Evolutionary conservation across 345 rosid genomes (phyloP).

Genomic region (Gossypioides kirkii): DNA sequence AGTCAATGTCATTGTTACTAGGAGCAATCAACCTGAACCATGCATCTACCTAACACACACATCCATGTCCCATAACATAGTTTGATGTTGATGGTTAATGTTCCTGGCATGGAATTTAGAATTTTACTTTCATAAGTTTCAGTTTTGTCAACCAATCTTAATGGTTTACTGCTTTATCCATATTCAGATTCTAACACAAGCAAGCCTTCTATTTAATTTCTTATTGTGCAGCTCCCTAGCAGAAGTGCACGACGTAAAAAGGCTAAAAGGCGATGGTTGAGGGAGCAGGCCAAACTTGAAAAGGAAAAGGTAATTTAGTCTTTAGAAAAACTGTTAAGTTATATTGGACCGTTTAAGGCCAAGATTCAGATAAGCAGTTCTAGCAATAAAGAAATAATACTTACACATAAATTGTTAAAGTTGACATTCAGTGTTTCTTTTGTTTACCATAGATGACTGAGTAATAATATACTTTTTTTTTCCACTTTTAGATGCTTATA

Average conservation of each 20-base stretch:
- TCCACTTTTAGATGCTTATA: background rate
- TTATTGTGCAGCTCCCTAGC: constrained; percentile 51
- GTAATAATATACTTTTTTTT: background rate
- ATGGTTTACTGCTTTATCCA: constrained; percentile 18
- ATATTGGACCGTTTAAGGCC: background rate
- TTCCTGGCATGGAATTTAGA: background rate
- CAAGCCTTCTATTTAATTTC: background rate
- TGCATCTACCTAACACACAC: background rate
- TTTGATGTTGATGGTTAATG: background rate
- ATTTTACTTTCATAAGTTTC: background rate
- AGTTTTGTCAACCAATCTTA: constrained; percentile 14
- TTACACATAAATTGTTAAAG: background rate
- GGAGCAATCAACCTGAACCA: background rate
- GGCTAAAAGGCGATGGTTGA: constrained; percentile 73
- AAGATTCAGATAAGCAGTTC: constrained; percentile 2
- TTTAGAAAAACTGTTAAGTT: background rate
- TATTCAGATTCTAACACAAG: background rate
- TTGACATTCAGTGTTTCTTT: background rate
- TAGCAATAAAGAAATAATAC: background rate
- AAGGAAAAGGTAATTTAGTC: constrained; percentile 46
- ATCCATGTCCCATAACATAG: background rate
- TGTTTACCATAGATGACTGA: background rate
- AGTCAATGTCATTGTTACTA: background rate
- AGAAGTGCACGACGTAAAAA: constrained; percentile 93
- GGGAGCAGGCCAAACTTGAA: constrained; percentile 57